These are phyloP conservation scores for Nakazawaea pomicola DNA, from an alignment of 805 yeast genomes.

Conservation along the genomic window DNA sequence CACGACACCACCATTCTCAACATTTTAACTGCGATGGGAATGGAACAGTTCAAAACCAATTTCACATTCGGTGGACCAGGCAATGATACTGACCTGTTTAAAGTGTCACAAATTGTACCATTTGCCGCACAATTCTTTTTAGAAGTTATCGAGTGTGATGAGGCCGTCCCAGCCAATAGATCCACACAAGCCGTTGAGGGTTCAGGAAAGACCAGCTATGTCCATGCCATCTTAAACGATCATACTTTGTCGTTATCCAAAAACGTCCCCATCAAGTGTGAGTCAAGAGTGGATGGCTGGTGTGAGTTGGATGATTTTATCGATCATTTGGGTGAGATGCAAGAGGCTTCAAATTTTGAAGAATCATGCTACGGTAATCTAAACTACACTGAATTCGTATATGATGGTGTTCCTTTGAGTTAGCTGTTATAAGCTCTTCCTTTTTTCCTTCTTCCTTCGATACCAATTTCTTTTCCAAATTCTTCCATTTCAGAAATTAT, in stretches of 20 bases:
- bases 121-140: slow-evolving; percentile 34
- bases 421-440: slow-evolving; percentile 2
- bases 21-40: slow-evolving; percentile 9
- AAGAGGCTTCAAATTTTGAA: slow-evolving; percentile 7
- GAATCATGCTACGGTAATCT: slow-evolving; percentile 6
- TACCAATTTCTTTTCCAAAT: no score
- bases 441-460: background rate
- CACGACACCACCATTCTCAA: slow-evolving; percentile 8
- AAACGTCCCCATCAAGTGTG: slow-evolving; percentile 17
- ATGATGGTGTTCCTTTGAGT: slow-evolving; percentile 58
- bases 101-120: slow-evolving; percentile 31
- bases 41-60: slow-evolving; percentile 8
- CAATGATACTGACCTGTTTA: slow-evolving; percentile 13
- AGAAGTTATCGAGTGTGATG: slow-evolving; percentile 30
- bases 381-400: slow-evolving; percentile 52
- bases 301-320: slow-evolving; percentile 15
- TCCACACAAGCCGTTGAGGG: slow-evolving; percentile 7
- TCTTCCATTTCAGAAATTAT: no score
- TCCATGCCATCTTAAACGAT: slow-evolving; percentile 16
- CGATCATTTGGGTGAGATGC: slow-evolving; percentile 13
- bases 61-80: slow-evolving; percentile 13
- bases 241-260: slow-evolving; percentile 14
- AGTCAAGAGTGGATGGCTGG: slow-evolving; percentile 18
- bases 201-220: slow-evolving; percentile 10
- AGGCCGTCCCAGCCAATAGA: slow-evolving; percentile 14